phyloP scores from a whole-genome alignment of 2,329 filamentous ascomycete species.

The Cercospora nicotianae region DNA sequence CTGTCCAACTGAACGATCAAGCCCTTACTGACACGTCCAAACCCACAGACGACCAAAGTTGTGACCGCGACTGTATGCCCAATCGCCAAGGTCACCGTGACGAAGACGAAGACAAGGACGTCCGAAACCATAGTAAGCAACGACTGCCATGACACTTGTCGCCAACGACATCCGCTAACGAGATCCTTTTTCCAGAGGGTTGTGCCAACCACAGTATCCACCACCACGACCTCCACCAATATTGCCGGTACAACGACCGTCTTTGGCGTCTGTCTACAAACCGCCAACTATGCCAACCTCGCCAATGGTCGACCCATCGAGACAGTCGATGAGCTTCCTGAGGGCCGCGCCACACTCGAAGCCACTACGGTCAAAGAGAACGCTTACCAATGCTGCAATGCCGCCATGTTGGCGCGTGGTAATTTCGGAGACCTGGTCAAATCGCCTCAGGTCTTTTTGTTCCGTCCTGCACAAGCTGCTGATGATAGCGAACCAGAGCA shows the following conservation, averaged over 20 bases:
- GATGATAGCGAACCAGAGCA: neutral
- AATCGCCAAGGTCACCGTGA: neutral
- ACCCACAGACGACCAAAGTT: neutral
- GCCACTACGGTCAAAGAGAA: neutral
- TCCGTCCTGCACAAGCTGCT: neutral
- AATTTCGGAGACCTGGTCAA: neutral
- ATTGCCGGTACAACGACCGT: neutral
- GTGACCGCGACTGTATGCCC: neutral
- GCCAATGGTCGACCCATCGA: neutral
- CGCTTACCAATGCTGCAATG: slow-evolving; percentile 1
- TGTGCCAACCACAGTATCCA: neutral
- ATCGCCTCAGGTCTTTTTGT: neutral
- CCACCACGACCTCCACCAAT: neutral
- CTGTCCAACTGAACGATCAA: neutral
- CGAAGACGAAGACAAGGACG: neutral
- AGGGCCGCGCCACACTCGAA: neutral
- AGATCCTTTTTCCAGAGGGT: too few relatives aligned
- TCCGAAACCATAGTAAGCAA: neutral
- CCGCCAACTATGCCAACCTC: neutral
- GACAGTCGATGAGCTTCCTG: neutral
- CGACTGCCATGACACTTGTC: too few relatives aligned
- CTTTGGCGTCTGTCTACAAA: neutral
- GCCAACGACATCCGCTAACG: too few relatives aligned
- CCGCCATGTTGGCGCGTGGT: neutral
- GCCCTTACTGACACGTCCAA: neutral